Base-by-base conservation (phyloP, 2,329 filamentous ascomycete species). In the Colletotrichum cereale region DNA sequence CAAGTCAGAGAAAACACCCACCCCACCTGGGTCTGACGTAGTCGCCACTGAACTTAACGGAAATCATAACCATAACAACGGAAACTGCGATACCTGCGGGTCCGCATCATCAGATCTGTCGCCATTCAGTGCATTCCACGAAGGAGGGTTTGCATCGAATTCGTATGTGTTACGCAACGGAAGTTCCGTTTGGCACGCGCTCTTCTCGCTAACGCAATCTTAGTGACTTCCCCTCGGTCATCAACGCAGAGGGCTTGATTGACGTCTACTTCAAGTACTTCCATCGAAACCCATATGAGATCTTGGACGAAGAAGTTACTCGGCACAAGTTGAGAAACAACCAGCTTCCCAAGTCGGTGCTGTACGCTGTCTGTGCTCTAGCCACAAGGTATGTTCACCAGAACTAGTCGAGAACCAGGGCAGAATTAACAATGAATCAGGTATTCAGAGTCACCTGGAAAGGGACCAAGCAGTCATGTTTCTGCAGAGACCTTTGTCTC, bases 201-300 rank as follows among this genome's bases (percentile, higher is more conserved):
- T 44, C 42, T 2, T 11, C 14, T 21, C 16, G 38, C 40, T 58
- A 11, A 67, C 31, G 21, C 24, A 16, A 5, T 14, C 5, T 8
- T n/a, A 71, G 64, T 2, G 52, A 68, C 2, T 38, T 67, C 42
- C 66, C 67, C 2, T 21, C 52, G 5, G 57, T 55, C 14, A 56
- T 71, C 36, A 68, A 71, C 12, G 58, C 64, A 29, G 68, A 71
- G 16, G 68, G 68, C 4, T 40, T 68, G 3, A 36, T 71, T 7
- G 65, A 71, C 12, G n/a, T 62, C 11, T 71, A 71, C 18, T 71
- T 71, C 65, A 68, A 29, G 8, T 38, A 68, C 14, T 68, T 68
- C 8, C 64, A 71, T 38, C 36, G 52, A 5, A 71, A 68, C 16
- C 64, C 68, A 1, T 71, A 71, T 12, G 50, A 67, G 2, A 63